Evolutionary conservation across 441 rosid genomes (phyloP), one percentile per base, ranked within the genome.

Genomic region (Syzygium syzygioides): DNA sequence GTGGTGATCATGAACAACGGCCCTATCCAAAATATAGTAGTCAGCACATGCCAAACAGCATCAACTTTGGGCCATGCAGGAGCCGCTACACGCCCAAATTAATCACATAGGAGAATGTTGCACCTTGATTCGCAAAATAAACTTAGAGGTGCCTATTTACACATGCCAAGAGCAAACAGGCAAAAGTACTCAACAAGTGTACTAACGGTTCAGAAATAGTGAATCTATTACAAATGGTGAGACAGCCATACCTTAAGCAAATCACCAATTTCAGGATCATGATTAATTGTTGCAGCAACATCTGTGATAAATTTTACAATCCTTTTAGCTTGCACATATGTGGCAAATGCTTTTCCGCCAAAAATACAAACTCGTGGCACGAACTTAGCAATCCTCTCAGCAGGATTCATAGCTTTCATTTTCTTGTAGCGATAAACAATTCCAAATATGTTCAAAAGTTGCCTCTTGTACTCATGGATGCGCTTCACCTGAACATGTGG

Each of bases 271-370:
- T 97, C 99, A 79, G 96, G 94, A 93, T 97, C 99, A 92, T 94
- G 94, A 92, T 97, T 98, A 79, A 98, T 91, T 23, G 95, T 95
- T 88, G 98, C 94, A 86, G 95, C 99, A 91, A 98, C 99, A 90
- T 98, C 99, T 13, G 98, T 95, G 90, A 98, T 97, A 66, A 98
- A 94, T 90, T 97, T 98, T 90, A 98, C 99, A 88, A 98, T 98
- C 93, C 99, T 96, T 94, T 98, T 98, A 66, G 99, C 99, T 93
- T 97, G 99, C 50, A 97, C 93, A 56, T 96, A 97, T 20, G 99
- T 98, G 57, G 99, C 93, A 85, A 98, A 98, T 79, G 99, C 99
- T 91, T 98, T 98, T 18, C 99, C 99, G 19, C 99, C 99, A 91
- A 98, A 97, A 92, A 98, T 95, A 91, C 99, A 98, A 89, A 97